Evolutionary conservation across 768 basidiomycete species (phyloP).

Genomic region (Collybia mongolica): DNA sequence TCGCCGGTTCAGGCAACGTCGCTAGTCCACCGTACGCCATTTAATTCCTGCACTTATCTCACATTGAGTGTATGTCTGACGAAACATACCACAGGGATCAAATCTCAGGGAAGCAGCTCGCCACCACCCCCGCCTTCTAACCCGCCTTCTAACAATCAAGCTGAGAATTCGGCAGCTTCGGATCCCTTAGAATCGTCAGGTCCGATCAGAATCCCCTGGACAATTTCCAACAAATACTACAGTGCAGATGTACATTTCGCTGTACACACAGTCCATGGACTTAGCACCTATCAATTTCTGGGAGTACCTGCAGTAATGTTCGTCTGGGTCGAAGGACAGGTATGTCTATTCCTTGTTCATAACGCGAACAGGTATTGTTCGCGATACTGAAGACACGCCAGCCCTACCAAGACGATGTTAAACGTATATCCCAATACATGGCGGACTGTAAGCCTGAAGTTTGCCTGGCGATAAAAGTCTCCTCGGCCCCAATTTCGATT

Average conservation of each 20-base stretch:
- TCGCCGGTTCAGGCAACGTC: constrained; percentile 19
- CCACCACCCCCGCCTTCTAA: neutral
- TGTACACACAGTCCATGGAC: constrained; percentile 42
- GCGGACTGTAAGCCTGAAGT: constrained; percentile 66
- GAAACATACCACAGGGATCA: neutral
- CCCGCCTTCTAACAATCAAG: neutral
- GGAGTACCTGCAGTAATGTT: constrained; percentile 72
- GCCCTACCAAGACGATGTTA: constrained; percentile 60
- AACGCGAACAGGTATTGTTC: constrained; percentile 7
- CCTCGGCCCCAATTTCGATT: constrained; percentile 8
- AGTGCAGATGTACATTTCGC: constrained; percentile 73
- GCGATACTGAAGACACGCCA: constrained; percentile 25
- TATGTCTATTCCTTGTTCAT: constrained; percentile 28
- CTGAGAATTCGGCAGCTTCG: neutral
- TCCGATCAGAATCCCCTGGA: constrained; percentile 58
- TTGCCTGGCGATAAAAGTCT: constrained; percentile 61
- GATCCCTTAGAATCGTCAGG: constrained; percentile 15
- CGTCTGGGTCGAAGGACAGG: constrained; percentile 69
- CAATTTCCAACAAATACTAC: constrained; percentile 80
- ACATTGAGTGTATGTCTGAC: neutral
- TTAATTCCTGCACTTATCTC: neutral
- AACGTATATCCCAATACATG: constrained; percentile 46
- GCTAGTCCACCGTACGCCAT: constrained; percentile 20
- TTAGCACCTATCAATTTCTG: constrained; percentile 37
- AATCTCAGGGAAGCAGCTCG: neutral